phyloP scores from a whole-genome alignment of 495 filamentous ascomycete species.

The Wilcoxina mikolae region DNA sequence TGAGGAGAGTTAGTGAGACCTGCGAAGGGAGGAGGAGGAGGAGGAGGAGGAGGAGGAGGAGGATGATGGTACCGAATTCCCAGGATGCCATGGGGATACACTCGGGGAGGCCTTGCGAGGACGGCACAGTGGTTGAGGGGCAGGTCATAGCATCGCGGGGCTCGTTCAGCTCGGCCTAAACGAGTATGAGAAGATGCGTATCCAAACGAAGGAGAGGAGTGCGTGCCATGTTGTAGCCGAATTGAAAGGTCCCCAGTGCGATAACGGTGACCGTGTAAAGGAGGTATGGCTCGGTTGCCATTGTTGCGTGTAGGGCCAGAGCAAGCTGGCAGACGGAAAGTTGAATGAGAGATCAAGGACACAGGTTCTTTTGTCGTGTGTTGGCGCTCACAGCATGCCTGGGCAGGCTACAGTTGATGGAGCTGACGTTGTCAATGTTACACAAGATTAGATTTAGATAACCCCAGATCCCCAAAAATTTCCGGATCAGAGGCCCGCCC shows the following conservation, averaged over 20 bases:
- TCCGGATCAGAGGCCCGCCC: too few relatives aligned
- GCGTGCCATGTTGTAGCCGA: slow-evolving; percentile 79
- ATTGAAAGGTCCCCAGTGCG: slow-evolving; percentile 48
- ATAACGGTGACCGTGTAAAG: slow-evolving; percentile 4
- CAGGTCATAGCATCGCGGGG: slow-evolving; percentile 66
- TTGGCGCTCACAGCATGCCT: background rate
- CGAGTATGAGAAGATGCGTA: background rate
- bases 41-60: too few relatives aligned
- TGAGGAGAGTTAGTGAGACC: background rate
- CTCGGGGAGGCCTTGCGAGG: slow-evolving; percentile 41
- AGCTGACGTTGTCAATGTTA: background rate
- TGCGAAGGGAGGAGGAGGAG: slow-evolving; percentile 2
- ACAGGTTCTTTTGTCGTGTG: background rate
- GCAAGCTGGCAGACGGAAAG: background rate
- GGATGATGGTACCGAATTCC: slow-evolving; percentile 48
- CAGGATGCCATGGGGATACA: slow-evolving; percentile 46
- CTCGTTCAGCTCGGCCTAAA: slow-evolving; percentile 83
- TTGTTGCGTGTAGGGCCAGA: background rate
- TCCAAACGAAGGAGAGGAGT: background rate
- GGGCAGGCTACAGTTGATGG: background rate
- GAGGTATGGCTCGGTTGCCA: background rate
- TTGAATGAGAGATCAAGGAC: too few relatives aligned
- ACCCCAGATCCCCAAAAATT: too few relatives aligned
- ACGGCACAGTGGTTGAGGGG: slow-evolving; percentile 19
- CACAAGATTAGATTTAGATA: background rate